phyloP scores from a whole-genome alignment of 345 rosid species.

The Barbarea vulgaris region DNA sequence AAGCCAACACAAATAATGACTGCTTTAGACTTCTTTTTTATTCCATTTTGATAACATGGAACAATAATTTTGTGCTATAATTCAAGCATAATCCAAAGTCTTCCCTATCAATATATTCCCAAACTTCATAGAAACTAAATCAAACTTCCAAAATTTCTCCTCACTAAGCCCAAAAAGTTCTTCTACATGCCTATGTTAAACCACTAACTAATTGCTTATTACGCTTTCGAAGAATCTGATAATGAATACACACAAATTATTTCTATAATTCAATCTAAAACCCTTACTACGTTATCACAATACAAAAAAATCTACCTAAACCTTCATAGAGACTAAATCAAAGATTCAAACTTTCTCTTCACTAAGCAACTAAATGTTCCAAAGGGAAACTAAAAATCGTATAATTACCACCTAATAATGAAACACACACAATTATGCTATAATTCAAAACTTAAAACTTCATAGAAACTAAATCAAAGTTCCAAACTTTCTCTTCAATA shows the following conservation, averaged over 20 bases:
- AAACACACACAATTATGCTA: background rate
- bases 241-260: background rate
- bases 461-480: background rate
- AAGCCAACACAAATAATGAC: background rate
- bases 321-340: background rate
- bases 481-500: background rate
- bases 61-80: too few relatives aligned
- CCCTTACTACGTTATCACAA: background rate
- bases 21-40: background rate
- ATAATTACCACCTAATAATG: background rate
- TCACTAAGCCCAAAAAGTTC: too few relatives aligned
- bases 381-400: background rate
- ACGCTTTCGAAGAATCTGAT: background rate
- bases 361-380: background rate
- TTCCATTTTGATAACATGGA: background rate
- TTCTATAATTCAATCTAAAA: background rate
- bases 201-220: background rate
- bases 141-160: background rate
- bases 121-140: background rate
- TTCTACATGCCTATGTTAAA: too few relatives aligned
- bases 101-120: background rate
- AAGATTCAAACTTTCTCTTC: background rate
- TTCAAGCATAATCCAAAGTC: background rate
- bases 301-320: background rate
- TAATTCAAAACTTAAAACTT: background rate